phyloP scores from a whole-genome alignment of 805 yeast species.

The Wickerhamomyces xylosicus region DNA sequence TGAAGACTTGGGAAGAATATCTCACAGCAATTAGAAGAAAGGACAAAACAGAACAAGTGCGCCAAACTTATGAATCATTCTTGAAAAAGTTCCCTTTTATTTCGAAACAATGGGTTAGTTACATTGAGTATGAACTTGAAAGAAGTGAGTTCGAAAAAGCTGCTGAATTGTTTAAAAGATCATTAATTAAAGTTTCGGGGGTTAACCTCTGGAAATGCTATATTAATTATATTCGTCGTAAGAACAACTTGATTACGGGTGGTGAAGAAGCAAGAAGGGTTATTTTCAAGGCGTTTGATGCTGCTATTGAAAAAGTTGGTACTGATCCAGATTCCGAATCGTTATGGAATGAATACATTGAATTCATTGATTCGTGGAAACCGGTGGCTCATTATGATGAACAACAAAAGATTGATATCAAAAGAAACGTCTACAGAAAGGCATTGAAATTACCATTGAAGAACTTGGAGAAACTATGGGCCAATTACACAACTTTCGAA shows the following conservation, averaged over 20 bases:
- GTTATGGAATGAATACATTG: slow-evolving; percentile 79
- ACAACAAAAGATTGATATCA: slow-evolving; percentile 67
- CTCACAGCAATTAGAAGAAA: slow-evolving; percentile 36
- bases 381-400: slow-evolving; percentile 78
- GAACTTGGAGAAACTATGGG: slow-evolving; percentile 73
- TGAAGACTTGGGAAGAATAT: slow-evolving; percentile 45
- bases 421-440: slow-evolving; percentile 62
- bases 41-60: slow-evolving; percentile 50
- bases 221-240: slow-evolving; percentile 64
- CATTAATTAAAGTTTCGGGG: slow-evolving; percentile 51
- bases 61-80: slow-evolving; percentile 48
- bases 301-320: slow-evolving; percentile 72
- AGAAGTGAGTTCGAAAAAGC: slow-evolving; percentile 58
- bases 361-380: slow-evolving; percentile 66
- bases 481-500: slow-evolving; percentile 74
- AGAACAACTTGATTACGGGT: slow-evolving; percentile 60
- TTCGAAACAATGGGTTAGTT: slow-evolving; percentile 65
- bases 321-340: slow-evolving; percentile 60
- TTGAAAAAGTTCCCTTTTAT: slow-evolving; percentile 57
- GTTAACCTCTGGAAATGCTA: slow-evolving; percentile 71
- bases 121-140: slow-evolving; percentile 52
- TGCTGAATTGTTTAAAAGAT: slow-evolving; percentile 54
- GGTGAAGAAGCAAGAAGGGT: slow-evolving; percentile 71
- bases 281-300: slow-evolving; percentile 74
- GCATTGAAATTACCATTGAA: slow-evolving; percentile 69